phyloP scores from a whole-genome alignment of 1,284 basidiomycete genomes.

The Ganoderma resinaceum region DNA sequence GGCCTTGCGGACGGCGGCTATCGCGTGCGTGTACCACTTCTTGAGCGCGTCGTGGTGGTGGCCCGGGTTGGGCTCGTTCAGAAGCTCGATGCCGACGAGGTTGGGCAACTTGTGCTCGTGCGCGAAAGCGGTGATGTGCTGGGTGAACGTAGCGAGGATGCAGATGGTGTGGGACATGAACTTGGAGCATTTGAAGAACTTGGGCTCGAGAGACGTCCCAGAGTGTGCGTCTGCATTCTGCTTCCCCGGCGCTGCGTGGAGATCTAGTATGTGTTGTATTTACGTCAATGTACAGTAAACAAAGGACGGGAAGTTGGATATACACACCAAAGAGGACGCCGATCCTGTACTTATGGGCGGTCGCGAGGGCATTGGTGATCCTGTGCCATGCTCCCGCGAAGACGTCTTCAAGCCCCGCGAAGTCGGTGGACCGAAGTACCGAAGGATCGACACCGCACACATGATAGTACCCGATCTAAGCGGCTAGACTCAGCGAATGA shows the following conservation, averaged over 20 bases:
- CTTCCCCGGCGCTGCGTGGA: slow-evolving; percentile 81
- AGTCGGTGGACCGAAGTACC: slow-evolving; percentile 79
- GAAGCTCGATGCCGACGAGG: slow-evolving; percentile 81
- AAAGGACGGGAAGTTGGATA: neutral
- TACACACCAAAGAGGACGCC: slow-evolving; percentile 79
- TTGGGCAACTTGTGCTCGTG: slow-evolving; percentile 59
- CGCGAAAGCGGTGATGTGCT: slow-evolving; percentile 49
- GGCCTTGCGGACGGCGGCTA: slow-evolving; percentile 61
- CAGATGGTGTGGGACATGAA: slow-evolving; percentile 66
- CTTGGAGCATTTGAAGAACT: slow-evolving; percentile 54
- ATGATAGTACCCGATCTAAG: slow-evolving; percentile 83
- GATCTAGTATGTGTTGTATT: slow-evolving; percentile 48
- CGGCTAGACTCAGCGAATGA: slow-evolving; percentile 10
- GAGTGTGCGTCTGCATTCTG: slow-evolving; percentile 74
- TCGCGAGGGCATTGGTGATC: slow-evolving; percentile 72
- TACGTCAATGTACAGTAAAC: slow-evolving; percentile 2
- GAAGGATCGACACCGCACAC: slow-evolving; percentile 66
- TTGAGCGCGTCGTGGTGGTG: slow-evolving; percentile 57
- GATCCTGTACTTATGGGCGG: slow-evolving; percentile 68
- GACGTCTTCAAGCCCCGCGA: slow-evolving; percentile 60
- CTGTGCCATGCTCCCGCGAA: slow-evolving; percentile 80
- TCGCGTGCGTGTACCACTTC: slow-evolving; percentile 71
- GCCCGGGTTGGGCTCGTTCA: slow-evolving; percentile 82
- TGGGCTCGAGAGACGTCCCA: slow-evolving; percentile 62
- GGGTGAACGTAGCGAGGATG: slow-evolving; percentile 53